Percentiles rank a stretch among this genome's conserved stretches.
Conservation (phyloP, 495 filamentous ascomycete genomes). For the Aspergillus sclerotioniger region DNA sequence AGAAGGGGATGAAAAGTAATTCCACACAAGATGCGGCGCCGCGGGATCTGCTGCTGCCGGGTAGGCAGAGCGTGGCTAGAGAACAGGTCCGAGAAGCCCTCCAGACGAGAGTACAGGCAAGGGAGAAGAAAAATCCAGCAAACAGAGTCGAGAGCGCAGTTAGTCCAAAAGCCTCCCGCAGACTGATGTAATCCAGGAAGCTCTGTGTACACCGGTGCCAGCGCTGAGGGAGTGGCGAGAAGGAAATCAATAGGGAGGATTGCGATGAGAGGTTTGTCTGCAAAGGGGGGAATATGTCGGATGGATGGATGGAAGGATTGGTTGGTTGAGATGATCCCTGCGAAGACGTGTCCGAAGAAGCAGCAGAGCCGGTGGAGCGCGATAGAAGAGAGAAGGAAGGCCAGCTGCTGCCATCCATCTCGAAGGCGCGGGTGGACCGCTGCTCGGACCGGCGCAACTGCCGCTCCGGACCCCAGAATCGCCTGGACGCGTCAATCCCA, state of each 20-base stretch:
- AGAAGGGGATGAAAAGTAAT: conserved; percentile 17
- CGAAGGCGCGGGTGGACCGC: not conserved
- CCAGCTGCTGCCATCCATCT: not conserved
- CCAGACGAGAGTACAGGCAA: conserved; percentile 19
- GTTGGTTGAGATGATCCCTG: conserved; percentile 11
- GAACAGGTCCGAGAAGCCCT: conserved; percentile 19
- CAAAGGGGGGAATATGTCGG: not conserved
- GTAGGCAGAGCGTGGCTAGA: conserved; percentile 19
- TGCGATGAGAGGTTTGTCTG: not conserved
- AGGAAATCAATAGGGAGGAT: not conserved
- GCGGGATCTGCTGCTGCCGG: conserved; percentile 15
- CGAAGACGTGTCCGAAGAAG: conserved; percentile 20
- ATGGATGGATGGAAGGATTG: not conserved
- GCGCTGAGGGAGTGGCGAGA: not conserved
- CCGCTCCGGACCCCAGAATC: not conserved
- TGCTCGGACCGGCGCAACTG: not conserved
- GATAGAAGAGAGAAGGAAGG: conserved; percentile 12
- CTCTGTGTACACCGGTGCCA: not conserved
- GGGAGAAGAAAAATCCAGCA: conserved; percentile 7
- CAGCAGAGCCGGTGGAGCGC: conserved; percentile 21
- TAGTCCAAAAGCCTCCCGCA: conserved; percentile 10
- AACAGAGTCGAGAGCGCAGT: conserved; percentile 10
- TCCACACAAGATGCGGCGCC: conserved; percentile 22
- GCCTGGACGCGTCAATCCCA: not conserved
- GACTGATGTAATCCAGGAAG: conserved; percentile 1